These are phyloP conservation scores for Coniochaeta pulveracea DNA, from an alignment of 2,329 filamentous ascomycete genomes.

Conservation along the genomic window DNA sequence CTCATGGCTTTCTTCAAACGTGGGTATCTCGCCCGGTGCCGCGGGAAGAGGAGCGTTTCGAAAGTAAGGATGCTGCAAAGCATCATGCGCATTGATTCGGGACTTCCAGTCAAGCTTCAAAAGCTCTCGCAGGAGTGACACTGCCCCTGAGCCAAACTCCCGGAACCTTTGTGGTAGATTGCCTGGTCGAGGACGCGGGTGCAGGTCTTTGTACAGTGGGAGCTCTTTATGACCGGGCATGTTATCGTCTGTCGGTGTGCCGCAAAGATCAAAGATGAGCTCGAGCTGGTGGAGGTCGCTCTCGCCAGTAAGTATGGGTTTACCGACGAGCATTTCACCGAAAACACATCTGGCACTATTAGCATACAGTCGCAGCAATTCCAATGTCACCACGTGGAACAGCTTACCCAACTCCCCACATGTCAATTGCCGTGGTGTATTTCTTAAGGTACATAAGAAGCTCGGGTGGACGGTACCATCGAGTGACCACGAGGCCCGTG, in stretches of 20 bases:
- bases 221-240: slow-evolving; percentile 88
- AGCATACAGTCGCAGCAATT: slow-evolving; percentile 10
- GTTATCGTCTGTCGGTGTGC: slow-evolving; percentile 74
- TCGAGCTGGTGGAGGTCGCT: slow-evolving; percentile 85
- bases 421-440: slow-evolving; percentile 95
- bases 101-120: slow-evolving; percentile 81
- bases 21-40: slow-evolving; percentile 75
- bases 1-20: slow-evolving; percentile 91
- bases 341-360: slow-evolving; percentile 67
- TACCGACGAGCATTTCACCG: slow-evolving; percentile 91
- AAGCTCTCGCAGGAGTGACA: slow-evolving; percentile 72
- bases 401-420: slow-evolving; percentile 90
- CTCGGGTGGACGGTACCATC: slow-evolving; percentile 95
- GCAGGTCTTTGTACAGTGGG: slow-evolving; percentile 69
- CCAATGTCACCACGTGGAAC: slow-evolving; percentile 3
- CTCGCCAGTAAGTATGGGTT: slow-evolving; percentile 83
- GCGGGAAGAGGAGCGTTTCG: slow-evolving; percentile 67
- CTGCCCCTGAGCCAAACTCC: slow-evolving; percentile 61
- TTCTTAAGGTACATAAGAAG: slow-evolving; percentile 74
- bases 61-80: slow-evolving; percentile 87
- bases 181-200: slow-evolving; percentile 47
- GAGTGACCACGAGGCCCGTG: slow-evolving; percentile 89
- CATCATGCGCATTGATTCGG: slow-evolving; percentile 88
- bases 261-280: slow-evolving; percentile 87
- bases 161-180: slow-evolving; percentile 66